Base-by-base conservation (phyloP, 148 eudicot genomes). In the Nepenthes mirabilis region DNA sequence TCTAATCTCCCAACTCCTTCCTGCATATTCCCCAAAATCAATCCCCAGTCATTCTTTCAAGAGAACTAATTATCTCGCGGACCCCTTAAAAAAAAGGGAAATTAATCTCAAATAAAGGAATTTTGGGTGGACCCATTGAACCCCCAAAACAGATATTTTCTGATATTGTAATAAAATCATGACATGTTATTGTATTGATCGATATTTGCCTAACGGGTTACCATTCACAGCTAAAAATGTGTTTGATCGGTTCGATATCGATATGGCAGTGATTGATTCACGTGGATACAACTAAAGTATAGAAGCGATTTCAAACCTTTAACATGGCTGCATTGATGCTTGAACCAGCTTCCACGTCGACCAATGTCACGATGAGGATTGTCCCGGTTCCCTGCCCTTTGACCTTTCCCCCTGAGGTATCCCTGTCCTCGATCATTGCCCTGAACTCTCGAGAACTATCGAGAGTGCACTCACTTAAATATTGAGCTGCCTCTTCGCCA, bases 351-450 rank as follows among this genome's bases (percentile, higher is more conserved):
- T 77, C 82, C 14, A 74, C 67, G 57, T 83, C 86, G 33, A 85
- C 70, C 80, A 91, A 68, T 33, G 90, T 80, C 32, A 91, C 96
- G 56, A 80, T 49, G 13, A 82, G 78, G 43, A 88, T 65, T 9
- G 84, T 75, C 53, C 96, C 98, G 45, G 88, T 88, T 74, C 97
- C 97, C 71, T 87, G 96, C 36, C 96, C 97, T 77, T 88, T 88
- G 12, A 70, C 81, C 72, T 88, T 88, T 32, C 96, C 96, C 33
- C 81, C 86, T 55, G 94, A 91, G 13, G 88, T 69, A 72, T 88
- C 94, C 62, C 70, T 78, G 37, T 85, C 96, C 71, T 88, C 96
- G 33, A 91, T 74, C 59, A 83, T 73, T 14, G 96, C 96, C 71
- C 55, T 81, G 64, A 91, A 85, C 71, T 88, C 82, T 50, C 81